Evolutionary conservation across 1,284 basidiomycete genomes (phyloP), one percentile per base, ranked within the genome.

Genomic region (Ganoderma meredithae): DNA sequence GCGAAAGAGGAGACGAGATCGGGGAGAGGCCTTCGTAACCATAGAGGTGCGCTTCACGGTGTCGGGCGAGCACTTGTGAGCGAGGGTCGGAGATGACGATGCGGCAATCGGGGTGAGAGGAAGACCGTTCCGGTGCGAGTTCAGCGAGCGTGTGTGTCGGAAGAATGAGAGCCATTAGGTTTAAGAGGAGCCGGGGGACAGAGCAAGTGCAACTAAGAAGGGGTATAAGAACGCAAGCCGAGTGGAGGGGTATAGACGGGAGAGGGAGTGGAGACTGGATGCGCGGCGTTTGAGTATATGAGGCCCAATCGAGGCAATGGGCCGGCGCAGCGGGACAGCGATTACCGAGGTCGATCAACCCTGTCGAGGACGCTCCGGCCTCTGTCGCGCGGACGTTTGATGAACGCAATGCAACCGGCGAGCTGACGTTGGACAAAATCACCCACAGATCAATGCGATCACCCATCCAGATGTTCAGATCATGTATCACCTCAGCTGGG

Each of bases 231-330:
- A 43, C 62, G 58, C 59, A 62, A 71, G 52, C 56, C 44, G 62
- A 31, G 71, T 55, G 59, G 52, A 60, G 47, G 63, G 71, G 69
- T 69, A 72, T 72, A 70, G 64, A 65, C 44, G 66, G 61, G 62
- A 58, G 62, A 41, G 63, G 55, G 63, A 12, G 62, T 66, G 56
- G 62, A 25, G 56, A 25, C 49, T 39, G 36, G 22, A 67, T 43
- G 55, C 65, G 63, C 52, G 63, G 66, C 66, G 71, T 69, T 71
- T 69, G 61, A 64, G 64, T 70, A 70, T 72, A 72, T 69, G 69
- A 70, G 70, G 60, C 69, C 47, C 47, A 25, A 49, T 49, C 25
- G 49, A 60, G 61, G 41, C 67, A 22, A 56, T 27, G 31, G 22
- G 60, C 63, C 60, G 63, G 61, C 41, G 61, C 22, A 43, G 67